phyloP scores from a whole-genome alignment of 2,329 filamentous ascomycete genomes.

The Aspergillus uvarum region DNA sequence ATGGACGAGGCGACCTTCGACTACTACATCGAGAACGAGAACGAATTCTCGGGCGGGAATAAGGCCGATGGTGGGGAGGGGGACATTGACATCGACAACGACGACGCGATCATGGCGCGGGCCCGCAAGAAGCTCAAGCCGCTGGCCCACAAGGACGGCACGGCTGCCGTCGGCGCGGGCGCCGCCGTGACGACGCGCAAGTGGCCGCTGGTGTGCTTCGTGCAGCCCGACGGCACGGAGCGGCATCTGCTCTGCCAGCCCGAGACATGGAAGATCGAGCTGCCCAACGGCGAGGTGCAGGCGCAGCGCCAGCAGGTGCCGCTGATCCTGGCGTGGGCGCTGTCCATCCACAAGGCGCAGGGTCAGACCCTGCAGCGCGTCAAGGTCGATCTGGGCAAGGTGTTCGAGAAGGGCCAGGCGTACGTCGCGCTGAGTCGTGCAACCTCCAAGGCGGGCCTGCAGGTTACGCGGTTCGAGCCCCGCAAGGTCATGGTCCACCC shows the following conservation, averaged over 20 bases:
- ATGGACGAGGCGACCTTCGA: constrained; percentile 68
- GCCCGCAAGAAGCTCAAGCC: constrained; percentile 59
- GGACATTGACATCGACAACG: constrained; percentile 19
- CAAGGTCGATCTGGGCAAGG: constrained; percentile 85
- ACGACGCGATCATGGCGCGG: constrained; percentile 43
- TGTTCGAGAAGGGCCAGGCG: constrained; percentile 96
- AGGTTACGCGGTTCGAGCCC: constrained; percentile 85
- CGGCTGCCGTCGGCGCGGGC: too few relatives aligned
- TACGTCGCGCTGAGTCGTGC: constrained; percentile 96
- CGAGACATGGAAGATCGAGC: constrained; percentile 93
- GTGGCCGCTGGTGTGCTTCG: constrained; percentile 84
- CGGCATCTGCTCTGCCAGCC: constrained; percentile 77
- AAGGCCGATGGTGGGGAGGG: constrained; percentile 20
- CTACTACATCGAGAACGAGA: constrained; percentile 58
- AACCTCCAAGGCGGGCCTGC: constrained; percentile 79
- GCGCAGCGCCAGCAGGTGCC: constrained; percentile 81
- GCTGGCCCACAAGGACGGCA: constrained; percentile 49
- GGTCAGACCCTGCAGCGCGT: constrained; percentile 92
- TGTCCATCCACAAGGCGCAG: constrained; percentile 97
- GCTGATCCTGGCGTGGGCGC: constrained; percentile 90
- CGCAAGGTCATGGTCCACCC: constrained; percentile 92
- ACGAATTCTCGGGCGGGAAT: constrained; percentile 53
- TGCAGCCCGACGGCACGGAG: constrained; percentile 71
- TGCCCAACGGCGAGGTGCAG: constrained; percentile 92
- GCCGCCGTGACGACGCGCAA: constrained; percentile 54